Evolutionary conservation across 1,284 basidiomycete species (phyloP).

Genomic region (Papiliotrema nemorosa): DNA sequence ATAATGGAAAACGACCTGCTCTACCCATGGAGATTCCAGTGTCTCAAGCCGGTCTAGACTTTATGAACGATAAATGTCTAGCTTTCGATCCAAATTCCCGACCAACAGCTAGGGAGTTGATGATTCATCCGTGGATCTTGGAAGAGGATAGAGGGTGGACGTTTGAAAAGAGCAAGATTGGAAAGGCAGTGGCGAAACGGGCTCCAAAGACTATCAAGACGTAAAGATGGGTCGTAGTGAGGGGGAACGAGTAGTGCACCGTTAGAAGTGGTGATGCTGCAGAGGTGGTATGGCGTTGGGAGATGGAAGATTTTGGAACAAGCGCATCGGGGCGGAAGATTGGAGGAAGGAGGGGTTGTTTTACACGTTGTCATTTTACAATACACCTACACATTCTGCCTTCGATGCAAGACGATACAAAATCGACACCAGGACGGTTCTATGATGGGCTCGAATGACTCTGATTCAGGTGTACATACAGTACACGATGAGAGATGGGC

Average conservation of each 20-base stretch:
- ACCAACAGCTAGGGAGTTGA: slow-evolving; percentile 76
- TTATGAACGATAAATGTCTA: slow-evolving; percentile 82
- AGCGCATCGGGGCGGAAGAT: not conserved
- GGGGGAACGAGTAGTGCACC: not conserved
- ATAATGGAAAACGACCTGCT: slow-evolving; percentile 70
- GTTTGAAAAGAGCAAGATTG: slow-evolving; percentile 51
- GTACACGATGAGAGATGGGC: too few relatives aligned
- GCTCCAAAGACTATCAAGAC: slow-evolving; percentile 5
- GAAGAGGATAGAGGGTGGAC: slow-evolving; percentile 69
- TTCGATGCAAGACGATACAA: too few relatives aligned
- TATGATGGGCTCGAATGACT: too few relatives aligned
- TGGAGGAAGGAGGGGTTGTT: not conserved
- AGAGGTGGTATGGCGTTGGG: not conserved
- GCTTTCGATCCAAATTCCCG: slow-evolving; percentile 83
- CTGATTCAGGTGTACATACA: too few relatives aligned
- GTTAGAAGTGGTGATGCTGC: not conserved
- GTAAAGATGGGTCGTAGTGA: not conserved
- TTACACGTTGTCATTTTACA: not conserved
- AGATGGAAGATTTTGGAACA: not conserved
- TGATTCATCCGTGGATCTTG: slow-evolving; percentile 75
- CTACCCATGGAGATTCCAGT: slow-evolving; percentile 78
- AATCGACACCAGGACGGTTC: too few relatives aligned
- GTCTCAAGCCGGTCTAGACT: slow-evolving; percentile 74
- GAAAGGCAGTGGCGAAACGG: slow-evolving; percentile 38
- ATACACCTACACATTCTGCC: too few relatives aligned